phyloP scores from a whole-genome alignment of 805 yeast species.

The Clavispora fructus region DNA sequence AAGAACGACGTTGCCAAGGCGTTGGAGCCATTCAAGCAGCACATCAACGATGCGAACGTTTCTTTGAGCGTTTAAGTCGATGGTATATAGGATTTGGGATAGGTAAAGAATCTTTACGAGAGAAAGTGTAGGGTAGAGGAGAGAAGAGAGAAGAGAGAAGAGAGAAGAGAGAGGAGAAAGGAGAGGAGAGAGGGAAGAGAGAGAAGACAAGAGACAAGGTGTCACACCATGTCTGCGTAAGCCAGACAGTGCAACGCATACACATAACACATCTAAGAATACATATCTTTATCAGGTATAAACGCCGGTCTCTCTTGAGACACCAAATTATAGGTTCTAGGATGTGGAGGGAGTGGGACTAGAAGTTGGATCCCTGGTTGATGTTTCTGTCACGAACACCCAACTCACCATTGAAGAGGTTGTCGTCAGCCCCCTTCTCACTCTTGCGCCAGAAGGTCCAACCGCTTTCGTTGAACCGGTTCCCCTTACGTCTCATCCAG shows the following conservation, averaged over 20 bases:
- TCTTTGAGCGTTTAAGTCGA: conserved; percentile 65
- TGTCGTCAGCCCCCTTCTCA: conserved; percentile 37
- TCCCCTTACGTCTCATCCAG: conserved; percentile 30
- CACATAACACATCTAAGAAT: no score
- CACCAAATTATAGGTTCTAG: background rate
- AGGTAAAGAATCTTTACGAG: conserved; percentile 8
- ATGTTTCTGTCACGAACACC: conserved; percentile 45
- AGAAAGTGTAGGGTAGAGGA: background rate
- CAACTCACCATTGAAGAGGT: conserved; percentile 40
- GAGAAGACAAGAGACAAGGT: background rate
- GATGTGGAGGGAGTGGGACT: conserved; percentile 2
- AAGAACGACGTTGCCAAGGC: conserved; percentile 80
- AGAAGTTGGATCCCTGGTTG: conserved; percentile 43
- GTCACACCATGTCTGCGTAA: no score
- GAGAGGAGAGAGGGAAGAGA: background rate
- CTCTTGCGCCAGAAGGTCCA: conserved; percentile 48
- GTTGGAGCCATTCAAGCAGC: conserved; percentile 56
- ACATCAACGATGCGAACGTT: conserved; percentile 62
- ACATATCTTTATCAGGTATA: no score
- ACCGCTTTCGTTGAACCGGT: conserved; percentile 22
- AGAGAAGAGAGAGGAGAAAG: background rate
- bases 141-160: background rate
- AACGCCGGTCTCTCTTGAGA: no score
- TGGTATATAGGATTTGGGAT: conserved; percentile 3
- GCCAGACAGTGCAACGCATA: no score